These are phyloP conservation scores for Zygoascus bituminiphila DNA, from an alignment of 805 yeast species.

Conservation along the genomic window DNA sequence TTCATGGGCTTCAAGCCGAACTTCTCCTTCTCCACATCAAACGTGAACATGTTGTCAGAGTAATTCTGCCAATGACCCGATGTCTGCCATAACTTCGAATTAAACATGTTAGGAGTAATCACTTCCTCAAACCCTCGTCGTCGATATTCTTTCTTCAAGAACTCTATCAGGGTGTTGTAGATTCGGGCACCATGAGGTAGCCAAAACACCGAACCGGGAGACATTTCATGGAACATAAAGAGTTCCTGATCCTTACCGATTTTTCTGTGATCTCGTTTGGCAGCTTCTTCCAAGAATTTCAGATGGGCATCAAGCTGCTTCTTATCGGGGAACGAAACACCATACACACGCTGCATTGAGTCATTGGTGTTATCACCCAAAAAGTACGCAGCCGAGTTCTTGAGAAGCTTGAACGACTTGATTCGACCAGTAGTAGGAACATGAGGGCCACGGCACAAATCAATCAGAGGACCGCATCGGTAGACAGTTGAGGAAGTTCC, in stretches of 20 bases:
- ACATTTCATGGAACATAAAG: conserved; percentile 90
- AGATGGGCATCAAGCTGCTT: conserved; percentile 90
- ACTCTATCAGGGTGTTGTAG: conserved; percentile 75
- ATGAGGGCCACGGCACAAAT: conserved; percentile 96
- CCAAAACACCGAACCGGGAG: conserved; percentile 99
- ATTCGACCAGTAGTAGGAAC: conserved; percentile 95
- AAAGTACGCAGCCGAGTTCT: conserved; percentile 94
- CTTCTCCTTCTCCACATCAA: conserved; percentile 93
- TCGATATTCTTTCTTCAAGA: conserved; percentile 77
- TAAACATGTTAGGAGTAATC: conserved; percentile 98
- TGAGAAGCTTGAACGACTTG: conserved; percentile 86
- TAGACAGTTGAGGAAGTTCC: conserved; percentile 94
- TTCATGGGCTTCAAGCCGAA: conserved; percentile 96
- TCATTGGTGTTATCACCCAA: conserved; percentile 89
- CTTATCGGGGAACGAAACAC: conserved; percentile 98
- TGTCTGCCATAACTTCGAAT: conserved; percentile 94
- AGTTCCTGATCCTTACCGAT: conserved; percentile 95
- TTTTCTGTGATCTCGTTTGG: conserved; percentile 85
- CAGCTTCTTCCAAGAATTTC: conserved; percentile 92
- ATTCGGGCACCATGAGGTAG: conserved; percentile 98
- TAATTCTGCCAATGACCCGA: conserved; percentile 99
- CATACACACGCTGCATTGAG: conserved; percentile 93
- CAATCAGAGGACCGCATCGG: conserved; percentile 96
- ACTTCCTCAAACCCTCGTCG: conserved; percentile 97
- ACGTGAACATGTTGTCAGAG: conserved; percentile 93